Evolutionary conservation across 208 protist species (phyloP), one percentile per base, ranked within the genome.

Genomic region (Endotrypanum monterogeii): DNA sequence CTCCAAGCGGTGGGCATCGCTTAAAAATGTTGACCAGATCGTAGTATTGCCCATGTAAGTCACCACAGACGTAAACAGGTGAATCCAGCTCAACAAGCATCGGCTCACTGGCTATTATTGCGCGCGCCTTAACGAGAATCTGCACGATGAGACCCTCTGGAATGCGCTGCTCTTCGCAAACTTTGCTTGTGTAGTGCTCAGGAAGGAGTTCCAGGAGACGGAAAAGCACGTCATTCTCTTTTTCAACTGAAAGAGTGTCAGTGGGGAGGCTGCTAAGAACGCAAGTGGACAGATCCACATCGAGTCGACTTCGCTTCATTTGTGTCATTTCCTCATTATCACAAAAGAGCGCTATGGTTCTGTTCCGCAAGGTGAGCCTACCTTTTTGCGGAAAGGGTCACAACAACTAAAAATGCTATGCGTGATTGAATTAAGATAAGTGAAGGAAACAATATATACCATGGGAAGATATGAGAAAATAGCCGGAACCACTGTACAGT

Each of bases 21-120:
- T 80, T 80, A 60, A 99, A 99, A 67, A 99, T 98, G 80, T 99
- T 98, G 1, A 99, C 57, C 23, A 99, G 80, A 80, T 99, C 98
- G 79, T 99, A 99, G 80, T 96, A 99, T 83, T 99, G 99, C 2
- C 99, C 99, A 79, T 99, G 99, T 35, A 98, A 88, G 82, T 99
- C 99, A n/a, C 99, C 99, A 88, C 98, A 99, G 35, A 99, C 90
- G 39, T 95, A 99, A 39, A 99, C 86, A 35, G 95, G 95, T 12
- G 92, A 90, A 35, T 94, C 78, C 9, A 98, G 14, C 35, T 94
- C 69, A 2, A 91, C 65, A 0, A 97, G 30, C 32, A 90, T 80
- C 23, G 92, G 92, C 68, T 98, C 95, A 61, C 62, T 80, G 0
- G 76, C 70, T 61, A 97, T 89, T 51, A 96, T 78, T 8, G 68